Percentiles rank a stretch among this genome's conserved stretches.
These are phyloP conservation scores for Canavalia ensiformis DNA, from an alignment of 306 rosid genomes.

Conservation along the genomic window DNA sequence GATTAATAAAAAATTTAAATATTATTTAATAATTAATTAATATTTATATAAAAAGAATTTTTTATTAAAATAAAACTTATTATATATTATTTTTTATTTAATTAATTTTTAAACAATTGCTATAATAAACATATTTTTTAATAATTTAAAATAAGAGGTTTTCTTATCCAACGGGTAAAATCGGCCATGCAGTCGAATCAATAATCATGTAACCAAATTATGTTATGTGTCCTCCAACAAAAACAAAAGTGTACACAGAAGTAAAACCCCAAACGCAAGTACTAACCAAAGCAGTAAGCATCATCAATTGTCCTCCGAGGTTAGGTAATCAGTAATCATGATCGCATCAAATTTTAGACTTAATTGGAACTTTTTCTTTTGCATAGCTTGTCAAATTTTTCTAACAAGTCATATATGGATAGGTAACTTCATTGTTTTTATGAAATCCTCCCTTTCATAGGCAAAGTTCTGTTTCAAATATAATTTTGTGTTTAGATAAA, in stretches of 20 bases:
- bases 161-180: too few species aligned
- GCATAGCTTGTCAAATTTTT: neutral
- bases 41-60: too few species aligned
- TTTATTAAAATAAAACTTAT: too few species aligned
- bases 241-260: neutral
- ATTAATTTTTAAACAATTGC: too few species aligned
- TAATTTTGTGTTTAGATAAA: too few species aligned
- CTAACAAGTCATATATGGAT: neutral
- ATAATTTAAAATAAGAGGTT: too few species aligned
- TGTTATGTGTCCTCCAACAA: neutral
- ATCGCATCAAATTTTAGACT: conserved; percentile 12
- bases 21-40: too few species aligned
- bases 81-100: too few species aligned
- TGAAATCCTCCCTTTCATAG: neutral
- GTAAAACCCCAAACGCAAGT: neutral
- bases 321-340: conserved; percentile 29
- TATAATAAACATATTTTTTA: too few species aligned
- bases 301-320: neutral
- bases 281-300: neutral
- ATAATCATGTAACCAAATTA: too few species aligned
- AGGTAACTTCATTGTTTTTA: neutral
- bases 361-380: conserved; percentile 1
- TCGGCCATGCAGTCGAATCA: too few species aligned
- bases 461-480: neutral
- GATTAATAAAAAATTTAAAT: too few species aligned